Evolutionary conservation across 1,284 basidiomycete species (phyloP), one percentile per base, ranked within the genome.

Genomic region (Rhodofomes roseus): DNA sequence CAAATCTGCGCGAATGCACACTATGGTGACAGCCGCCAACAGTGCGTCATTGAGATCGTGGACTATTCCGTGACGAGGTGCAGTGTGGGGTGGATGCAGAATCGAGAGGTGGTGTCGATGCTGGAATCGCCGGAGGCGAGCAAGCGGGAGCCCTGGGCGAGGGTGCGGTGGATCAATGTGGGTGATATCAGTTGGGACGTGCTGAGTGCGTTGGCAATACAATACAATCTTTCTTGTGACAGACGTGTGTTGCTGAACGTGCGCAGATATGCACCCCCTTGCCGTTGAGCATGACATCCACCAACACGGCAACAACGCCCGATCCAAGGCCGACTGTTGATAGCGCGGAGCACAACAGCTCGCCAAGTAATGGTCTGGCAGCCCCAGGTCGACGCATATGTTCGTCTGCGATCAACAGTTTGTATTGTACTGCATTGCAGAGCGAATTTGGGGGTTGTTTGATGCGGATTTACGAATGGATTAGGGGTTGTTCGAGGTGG

Each of bases 81-180:
- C 61, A 80, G 76, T 56, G 77, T 78, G 58, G 77, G 75, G 20
- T 76, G 76, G 40, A 81, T 87, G 79, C 77, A 76, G 41, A 89
- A 89, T 64, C 65, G 62, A 11, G 79, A 81, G 62, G 83, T 89
- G 65, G 69, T 83, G 22, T 70, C 77, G 3, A 73, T 85, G 60
- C 73, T 89, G 68, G 66, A 73, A 2, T 74, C 81, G 60, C 62
- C 69, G 12, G 62, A 60, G n/a, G n/a, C n/a, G n/a, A n/a, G n/a
- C n/a, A n/a, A n/a, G n/a, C n/a, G n/a, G n/a, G n/a, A n/a, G n/a
- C 73, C 79, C 3, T 86, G 84, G 81, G 80, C 79, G 29, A 84
- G 81, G 62, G 85, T 88, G n/a, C 73, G 87, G 39, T 90, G 87
- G 87, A 87, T 89, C 60, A 88, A 89, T 63, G 77, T 89, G 55